Percentiles rank a stretch among this genome's conserved stretches.
Conservation (phyloP, 2,329 filamentous ascomycete genomes). For the Sclerotinia borealis region DNA sequence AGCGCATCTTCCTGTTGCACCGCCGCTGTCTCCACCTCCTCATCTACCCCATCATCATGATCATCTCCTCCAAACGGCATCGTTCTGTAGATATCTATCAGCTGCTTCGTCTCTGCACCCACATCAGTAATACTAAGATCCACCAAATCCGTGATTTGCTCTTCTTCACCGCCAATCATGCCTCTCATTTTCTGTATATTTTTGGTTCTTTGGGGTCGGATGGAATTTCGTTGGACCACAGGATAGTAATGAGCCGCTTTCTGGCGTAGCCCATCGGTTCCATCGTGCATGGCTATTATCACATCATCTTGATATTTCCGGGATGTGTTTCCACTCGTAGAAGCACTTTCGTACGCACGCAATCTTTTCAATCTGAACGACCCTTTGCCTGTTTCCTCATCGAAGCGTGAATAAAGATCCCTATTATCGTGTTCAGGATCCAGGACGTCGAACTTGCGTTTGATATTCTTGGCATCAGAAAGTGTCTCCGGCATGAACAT, state of each 20-base stretch:
- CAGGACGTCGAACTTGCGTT: slow-evolving; percentile 53
- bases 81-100: background rate
- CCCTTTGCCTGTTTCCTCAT: slow-evolving; percentile 37
- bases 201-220: slow-evolving; percentile 58
- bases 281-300: slow-evolving; percentile 52
- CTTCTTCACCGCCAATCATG: background rate
- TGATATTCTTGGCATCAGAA: slow-evolving; percentile 48
- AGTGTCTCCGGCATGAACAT: slow-evolving; percentile 53
- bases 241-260: slow-evolving; percentile 64
- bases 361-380: slow-evolving; percentile 57
- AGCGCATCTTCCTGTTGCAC: background rate
- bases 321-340: slow-evolving; percentile 46
- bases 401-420: slow-evolving; percentile 48
- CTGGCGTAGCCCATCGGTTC: slow-evolving; percentile 43
- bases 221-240: slow-evolving; percentile 56
- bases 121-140: slow-evolving; percentile 9
- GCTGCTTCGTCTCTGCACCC: slow-evolving; percentile 2
- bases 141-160: slow-evolving; percentile 10
- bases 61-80: slow-evolving; percentile 5
- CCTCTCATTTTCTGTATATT: slow-evolving; percentile 46
- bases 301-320: slow-evolving; percentile 61
- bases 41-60: background rate
- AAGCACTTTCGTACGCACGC: slow-evolving; percentile 58
- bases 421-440: slow-evolving; percentile 50
- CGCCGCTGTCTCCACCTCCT: background rate